phyloP scores from a whole-genome alignment of 257 asterid species.

The Solanum etuberosum region DNA sequence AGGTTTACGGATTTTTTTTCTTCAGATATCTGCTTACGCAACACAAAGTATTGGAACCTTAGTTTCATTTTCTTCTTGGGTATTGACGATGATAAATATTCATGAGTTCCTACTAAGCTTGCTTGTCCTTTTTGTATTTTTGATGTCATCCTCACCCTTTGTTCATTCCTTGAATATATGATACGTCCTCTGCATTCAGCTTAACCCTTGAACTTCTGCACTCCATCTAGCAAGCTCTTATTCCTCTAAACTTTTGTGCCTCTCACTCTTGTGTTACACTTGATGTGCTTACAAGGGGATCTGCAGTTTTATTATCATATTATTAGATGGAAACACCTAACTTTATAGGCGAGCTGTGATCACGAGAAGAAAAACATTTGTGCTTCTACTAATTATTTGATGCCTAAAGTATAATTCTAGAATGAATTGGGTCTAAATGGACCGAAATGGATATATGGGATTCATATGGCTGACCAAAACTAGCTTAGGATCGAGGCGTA shows the following conservation, averaged over 20 bases:
- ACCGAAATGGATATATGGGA: background rate
- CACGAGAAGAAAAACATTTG: background rate
- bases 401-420: background rate
- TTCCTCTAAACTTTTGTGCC: background rate
- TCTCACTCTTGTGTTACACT: background rate
- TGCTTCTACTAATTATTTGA: background rate
- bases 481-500: background rate
- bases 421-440: background rate
- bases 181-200: background rate
- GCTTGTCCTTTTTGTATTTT: background rate
- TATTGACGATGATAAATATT: background rate
- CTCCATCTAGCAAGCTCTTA: background rate
- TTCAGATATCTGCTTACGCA: background rate
- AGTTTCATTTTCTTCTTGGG: background rate
- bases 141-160: background rate
- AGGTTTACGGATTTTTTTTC: background rate
- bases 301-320: background rate
- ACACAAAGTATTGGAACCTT: background rate
- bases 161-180: background rate
- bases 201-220: background rate
- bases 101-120: background rate
- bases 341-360: background rate
- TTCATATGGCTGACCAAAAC: background rate
- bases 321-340: background rate
- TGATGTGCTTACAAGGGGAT: background rate